Evolutionary conservation across 192 early-diverging fungal genomes (phyloP).

Genomic region (Ambispora gerdemannii): DNA sequence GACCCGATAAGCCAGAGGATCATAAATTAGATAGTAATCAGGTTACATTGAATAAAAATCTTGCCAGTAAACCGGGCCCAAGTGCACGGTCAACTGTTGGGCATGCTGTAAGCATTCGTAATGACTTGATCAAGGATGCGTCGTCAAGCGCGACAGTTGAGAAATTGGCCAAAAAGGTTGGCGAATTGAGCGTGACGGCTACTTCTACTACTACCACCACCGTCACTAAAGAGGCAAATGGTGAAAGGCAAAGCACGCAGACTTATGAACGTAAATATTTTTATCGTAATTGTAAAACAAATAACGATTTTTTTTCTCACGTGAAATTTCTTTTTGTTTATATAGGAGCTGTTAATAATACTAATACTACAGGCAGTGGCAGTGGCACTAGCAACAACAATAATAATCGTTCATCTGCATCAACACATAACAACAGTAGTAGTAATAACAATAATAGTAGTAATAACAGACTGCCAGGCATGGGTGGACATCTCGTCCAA

Average conservation of each 20-base stretch:
- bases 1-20: slow-evolving; percentile 29
- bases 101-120: slow-evolving; percentile 31
- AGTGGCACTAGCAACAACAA: slow-evolving; percentile 1
- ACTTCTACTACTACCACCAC: too few species aligned
- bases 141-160: slow-evolving; percentile 49
- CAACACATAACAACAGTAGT: slow-evolving; percentile 18
- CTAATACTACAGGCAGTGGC: not conserved
- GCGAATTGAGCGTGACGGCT: slow-evolving; percentile 47
- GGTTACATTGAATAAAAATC: not conserved
- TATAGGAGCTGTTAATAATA: slow-evolving; percentile 8
- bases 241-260: slow-evolving; percentile 2
- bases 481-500: slow-evolving; percentile 47
- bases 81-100: slow-evolving; percentile 9
- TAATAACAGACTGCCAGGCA: slow-evolving; percentile 50
- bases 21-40: slow-evolving; percentile 14
- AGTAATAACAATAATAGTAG: slow-evolving; percentile 31
- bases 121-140: slow-evolving; percentile 40
- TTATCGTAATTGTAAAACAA: not conserved
- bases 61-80: slow-evolving; percentile 17
- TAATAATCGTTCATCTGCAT: slow-evolving; percentile 28
- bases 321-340: not conserved
- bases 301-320: not conserved
- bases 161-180: slow-evolving; percentile 54
- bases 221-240: slow-evolving; percentile 21
- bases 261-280: not conserved